Evolutionary conservation across 2,329 filamentous ascomycete species (phyloP), one percentile per base, ranked within the genome.

Genomic region (Trichoderma sp.): DNA sequence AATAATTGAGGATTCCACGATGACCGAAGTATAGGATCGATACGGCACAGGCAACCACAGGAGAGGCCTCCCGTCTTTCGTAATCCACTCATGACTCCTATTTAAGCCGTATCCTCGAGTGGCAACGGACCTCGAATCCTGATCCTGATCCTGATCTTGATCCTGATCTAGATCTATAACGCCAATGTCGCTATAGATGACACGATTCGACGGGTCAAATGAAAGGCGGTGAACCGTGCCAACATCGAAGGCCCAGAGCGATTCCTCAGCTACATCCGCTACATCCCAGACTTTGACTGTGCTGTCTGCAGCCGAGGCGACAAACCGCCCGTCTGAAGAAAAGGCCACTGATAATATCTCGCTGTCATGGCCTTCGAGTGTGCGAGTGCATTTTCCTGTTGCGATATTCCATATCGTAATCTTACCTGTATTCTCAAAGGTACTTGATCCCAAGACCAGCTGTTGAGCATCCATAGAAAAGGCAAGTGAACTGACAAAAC

Each of bases 11-110:
- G 41, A n/a, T 9, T 45, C 41, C 16, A 45, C 41, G 41, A 45
- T n/a, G 18, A 45, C 18, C 3, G 16, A 45, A 8, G 38, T 18
- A 12, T 3, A 12, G 18, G 60, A 4, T 29, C 75, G 73, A 76
- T 77, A 76, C 2, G 75, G 74, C 12, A 60, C 33, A 31, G 76
- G 76, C 18, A 79, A 27, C 78, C 77, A 78, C 41, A 79, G 45
- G 21, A 79, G 65, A 38, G 56, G 50, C 38, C 76, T 73, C n/a
- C 67, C 64, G 41, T 77, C 72, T 60, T 77, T 76, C 29, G 27
- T 38, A 66, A 77, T 75, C 75, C 75, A 77, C 11, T 65, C 38
- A 12, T 72, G 7, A 16, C 53, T 35, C 14, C 6, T 8, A 16
- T 60, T 33, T 71, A 77, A 21, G 56, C 67, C 71, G 14, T 72